These are phyloP conservation scores for Eucalyptus rudis DNA, from an alignment of 345 rosid species.

Conservation along the genomic window DNA sequence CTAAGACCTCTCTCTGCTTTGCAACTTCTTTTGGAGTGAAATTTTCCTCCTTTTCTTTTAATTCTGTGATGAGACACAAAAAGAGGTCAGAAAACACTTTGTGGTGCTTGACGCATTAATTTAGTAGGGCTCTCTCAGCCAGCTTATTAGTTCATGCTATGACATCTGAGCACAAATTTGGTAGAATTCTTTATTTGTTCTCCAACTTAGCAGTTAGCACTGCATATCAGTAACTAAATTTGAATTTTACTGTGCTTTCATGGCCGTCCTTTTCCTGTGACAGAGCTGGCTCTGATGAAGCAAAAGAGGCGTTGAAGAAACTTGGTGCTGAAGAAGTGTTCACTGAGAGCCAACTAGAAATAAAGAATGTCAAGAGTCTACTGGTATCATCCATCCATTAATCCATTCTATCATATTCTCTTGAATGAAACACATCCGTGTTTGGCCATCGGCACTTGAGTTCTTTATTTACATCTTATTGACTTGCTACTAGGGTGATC, in stretches of 20 bases:
- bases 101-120: not conserved
- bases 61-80: not conserved
- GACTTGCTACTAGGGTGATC: conserved; percentile 18
- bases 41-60: not conserved
- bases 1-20: not conserved
- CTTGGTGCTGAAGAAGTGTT: conserved; percentile 91
- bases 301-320: conserved; percentile 38
- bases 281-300: conserved; percentile 74
- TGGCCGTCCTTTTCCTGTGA: not conserved
- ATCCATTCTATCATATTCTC: not conserved
- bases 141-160: not conserved
- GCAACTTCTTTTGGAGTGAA: not conserved
- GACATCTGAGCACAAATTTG: not conserved
- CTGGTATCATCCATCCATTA: conserved; percentile 28
- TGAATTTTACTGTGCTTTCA: not conserved
- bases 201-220: not conserved
- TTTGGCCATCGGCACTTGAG: not conserved
- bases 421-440: not conserved
- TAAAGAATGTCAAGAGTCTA: conserved; percentile 71
- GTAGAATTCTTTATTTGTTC: not conserved
- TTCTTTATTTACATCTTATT: not conserved
- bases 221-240: not conserved
- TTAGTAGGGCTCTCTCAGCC: not conserved
- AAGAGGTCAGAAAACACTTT: not conserved
- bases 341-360: conserved; percentile 55